phyloP scores from a whole-genome alignment of 495 filamentous ascomycete species.

The Xylaria intraflava region DNA sequence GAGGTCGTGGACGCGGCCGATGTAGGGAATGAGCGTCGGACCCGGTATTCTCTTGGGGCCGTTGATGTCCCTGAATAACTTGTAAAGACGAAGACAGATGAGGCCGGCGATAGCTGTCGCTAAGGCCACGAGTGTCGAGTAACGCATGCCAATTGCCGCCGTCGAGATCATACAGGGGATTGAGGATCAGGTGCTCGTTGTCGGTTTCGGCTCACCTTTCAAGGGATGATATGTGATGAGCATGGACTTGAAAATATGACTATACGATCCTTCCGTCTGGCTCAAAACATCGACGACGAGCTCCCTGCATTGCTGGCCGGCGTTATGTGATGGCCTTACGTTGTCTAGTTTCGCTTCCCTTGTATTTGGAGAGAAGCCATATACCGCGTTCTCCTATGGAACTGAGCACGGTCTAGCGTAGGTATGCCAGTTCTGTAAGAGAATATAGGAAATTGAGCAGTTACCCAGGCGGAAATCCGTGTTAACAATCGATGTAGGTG shows the following conservation, averaged over 20 bases:
- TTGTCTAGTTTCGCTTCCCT: not conserved
- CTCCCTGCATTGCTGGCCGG: not conserved
- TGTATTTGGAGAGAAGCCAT: not conserved
- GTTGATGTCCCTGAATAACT: conserved; percentile 29
- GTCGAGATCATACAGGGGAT: not conserved
- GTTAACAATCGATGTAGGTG: not conserved
- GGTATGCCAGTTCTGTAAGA: not conserved
- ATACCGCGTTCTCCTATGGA: not conserved
- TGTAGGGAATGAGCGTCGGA: conserved; percentile 32
- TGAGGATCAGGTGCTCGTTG: not conserved
- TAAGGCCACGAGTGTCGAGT: conserved; percentile 17
- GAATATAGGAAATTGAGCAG: not conserved
- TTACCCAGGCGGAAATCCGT: not conserved
- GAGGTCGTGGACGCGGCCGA: conserved; percentile 43
- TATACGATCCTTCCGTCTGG: not conserved
- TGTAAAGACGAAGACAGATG: conserved; percentile 24
- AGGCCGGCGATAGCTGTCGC: conserved; percentile 16
- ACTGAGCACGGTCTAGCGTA: not conserved
- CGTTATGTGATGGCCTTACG: not conserved
- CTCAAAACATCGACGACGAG: not conserved
- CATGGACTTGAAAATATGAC: not conserved
- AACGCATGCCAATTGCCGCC: conserved; percentile 1
- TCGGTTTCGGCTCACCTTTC: not conserved
- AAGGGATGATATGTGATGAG: not conserved
- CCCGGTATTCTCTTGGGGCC: conserved; percentile 27